Evolutionary conservation across 345 rosid species (phyloP), one percentile per base, ranked within the genome.

Genomic region (Angophora floribunda): DNA sequence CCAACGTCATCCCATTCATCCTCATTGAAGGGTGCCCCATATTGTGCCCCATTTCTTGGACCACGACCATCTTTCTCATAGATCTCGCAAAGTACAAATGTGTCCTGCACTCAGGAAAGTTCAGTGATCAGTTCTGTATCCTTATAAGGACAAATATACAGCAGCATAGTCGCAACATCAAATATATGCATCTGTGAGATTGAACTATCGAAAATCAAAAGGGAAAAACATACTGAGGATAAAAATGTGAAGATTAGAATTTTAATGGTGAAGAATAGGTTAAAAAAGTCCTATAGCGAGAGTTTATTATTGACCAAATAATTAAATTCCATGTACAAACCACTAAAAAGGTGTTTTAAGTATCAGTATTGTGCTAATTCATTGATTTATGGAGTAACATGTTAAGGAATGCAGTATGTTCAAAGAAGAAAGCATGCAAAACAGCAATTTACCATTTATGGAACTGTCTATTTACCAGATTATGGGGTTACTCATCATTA

Each of bases 11-110:
- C 93, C 99, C 99, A 96, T 0, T 95, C 98, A 88, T 95, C 98
- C 67, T 97, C 98, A 61, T 22, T 88, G 88, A 93, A 97, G 1
- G 97, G 97, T 53, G 95, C 96, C 75, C 97, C 99, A 88, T 97
- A 96, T 49, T 96, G 96, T 11, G 96, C 94, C 70, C 97, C 96
- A 89, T 95, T 94, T 87, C 91, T 93, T 4, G 98, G 96, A 88
- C 98, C 99, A 86, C 13, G 87, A 17, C 99, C 98, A 63, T 93
- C 95, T 90, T 97, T 96, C 93, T 94, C 47, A 41, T 88, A 96
- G 59, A 97, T 63, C 13, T 85, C 88, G 50, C 96, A 96, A 7
- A 96, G 88, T 65, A 95, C 97, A 89, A 90, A 97, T 1, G 91
- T 45, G 88, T 96, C 98, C 92, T 95, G 91, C 44, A 28, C 28